A percentile compares a stretch with the other conserved stretches of the same genome.
Conservation (phyloP, 257 asterid species). For the Nemophila menziesii region DNA sequence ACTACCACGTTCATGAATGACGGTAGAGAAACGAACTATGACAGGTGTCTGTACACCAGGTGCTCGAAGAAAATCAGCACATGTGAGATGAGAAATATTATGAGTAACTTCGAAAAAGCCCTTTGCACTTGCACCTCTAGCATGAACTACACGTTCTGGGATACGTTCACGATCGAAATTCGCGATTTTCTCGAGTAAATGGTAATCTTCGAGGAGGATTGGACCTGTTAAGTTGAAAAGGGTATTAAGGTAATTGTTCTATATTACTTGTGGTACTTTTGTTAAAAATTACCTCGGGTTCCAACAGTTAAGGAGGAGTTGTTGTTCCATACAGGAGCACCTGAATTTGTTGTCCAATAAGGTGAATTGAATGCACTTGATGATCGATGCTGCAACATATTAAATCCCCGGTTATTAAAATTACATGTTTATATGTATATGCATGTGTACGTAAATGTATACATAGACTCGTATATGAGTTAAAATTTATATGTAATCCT, state of each 20-base stretch:
- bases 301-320: constrained; percentile 80
- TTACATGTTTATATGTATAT: background rate
- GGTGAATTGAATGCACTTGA: constrained; percentile 74
- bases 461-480: too few relatives aligned
- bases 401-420: background rate
- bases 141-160: constrained; percentile 95
- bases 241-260: background rate
- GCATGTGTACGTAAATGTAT: background rate
- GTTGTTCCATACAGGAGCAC: constrained; percentile 88
- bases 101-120: constrained; percentile 97
- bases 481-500: too few relatives aligned
- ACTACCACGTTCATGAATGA: constrained; percentile 95
- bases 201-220: constrained; percentile 91
- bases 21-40: constrained; percentile 89
- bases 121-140: constrained; percentile 97
- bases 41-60: constrained; percentile 97
- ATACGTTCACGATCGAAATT: constrained; percentile 87
- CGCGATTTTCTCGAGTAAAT: constrained; percentile 79
- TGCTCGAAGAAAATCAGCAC: constrained; percentile 96
- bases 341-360: constrained; percentile 72
- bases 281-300: constrained; percentile 46
- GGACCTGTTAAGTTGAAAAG: constrained; percentile 40
- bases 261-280: background rate
- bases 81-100: constrained; percentile 70
- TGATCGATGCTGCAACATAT: constrained; percentile 58